phyloP scores from a whole-genome alignment of 768 basidiomycete species.

The Amanita subjunquillea region DNA sequence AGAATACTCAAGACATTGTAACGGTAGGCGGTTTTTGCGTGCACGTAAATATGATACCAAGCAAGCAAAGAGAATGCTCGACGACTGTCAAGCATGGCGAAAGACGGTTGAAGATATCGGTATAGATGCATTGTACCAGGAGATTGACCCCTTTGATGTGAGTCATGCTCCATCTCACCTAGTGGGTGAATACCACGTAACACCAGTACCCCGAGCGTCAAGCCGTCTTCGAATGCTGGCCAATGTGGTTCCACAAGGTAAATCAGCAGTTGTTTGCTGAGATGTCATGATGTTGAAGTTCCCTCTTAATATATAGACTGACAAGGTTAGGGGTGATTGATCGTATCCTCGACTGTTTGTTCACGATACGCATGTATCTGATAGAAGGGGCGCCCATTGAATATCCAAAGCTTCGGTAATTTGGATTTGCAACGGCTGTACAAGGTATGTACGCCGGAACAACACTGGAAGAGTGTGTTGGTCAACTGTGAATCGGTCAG shows the following conservation, averaged over 20 bases:
- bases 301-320: constrained; percentile 31
- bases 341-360: neutral
- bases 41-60: constrained; percentile 55
- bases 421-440: constrained; percentile 50
- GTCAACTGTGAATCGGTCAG: constrained; percentile 52
- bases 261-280: neutral
- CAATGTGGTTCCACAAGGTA: constrained; percentile 73
- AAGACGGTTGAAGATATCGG: constrained; percentile 52
- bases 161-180: constrained; percentile 15
- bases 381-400: constrained; percentile 63
- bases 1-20: neutral
- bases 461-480: constrained; percentile 52
- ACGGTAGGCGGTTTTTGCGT: constrained; percentile 57
- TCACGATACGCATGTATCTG: neutral
- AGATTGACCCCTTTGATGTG: constrained; percentile 64
- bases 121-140: constrained; percentile 51
- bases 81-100: constrained; percentile 61
- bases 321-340: constrained; percentile 39
- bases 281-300: neutral
- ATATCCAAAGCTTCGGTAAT: constrained; percentile 53
- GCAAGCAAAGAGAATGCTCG: constrained; percentile 55
- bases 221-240: constrained; percentile 66
- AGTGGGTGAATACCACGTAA: neutral
- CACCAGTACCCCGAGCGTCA: constrained; percentile 59
- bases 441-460: constrained; percentile 45